Base-by-base conservation (phyloP, 495 filamentous ascomycete genomes). In the Schizothecium vesticola region DNA sequence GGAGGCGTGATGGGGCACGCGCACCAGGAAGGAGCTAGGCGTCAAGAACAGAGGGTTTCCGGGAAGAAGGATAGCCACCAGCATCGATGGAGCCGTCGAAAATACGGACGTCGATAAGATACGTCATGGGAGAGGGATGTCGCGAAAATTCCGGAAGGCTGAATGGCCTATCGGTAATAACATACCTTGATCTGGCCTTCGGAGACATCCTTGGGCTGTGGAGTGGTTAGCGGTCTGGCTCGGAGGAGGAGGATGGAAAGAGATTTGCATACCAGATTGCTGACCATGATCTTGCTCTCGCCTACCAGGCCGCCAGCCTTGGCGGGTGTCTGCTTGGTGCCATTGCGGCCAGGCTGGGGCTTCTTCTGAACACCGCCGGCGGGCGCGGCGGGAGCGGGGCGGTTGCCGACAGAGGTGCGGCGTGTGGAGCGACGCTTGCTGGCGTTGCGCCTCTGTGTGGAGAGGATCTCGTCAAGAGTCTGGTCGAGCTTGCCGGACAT, bases 161-260 rank as follows among this genome's bases (percentile, higher is more conserved):
- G 69, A 77, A 69, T 69, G 77, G 80, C 83, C 80, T 77, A 81
- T 76, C 81, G 84, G 90, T 89, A 91, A 97, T 88, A 92, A 98
- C 95, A 93, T 99, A 99, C 95, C 96, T 98, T 97, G 84, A 99
- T 93, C 88, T 92, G 91, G 80, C 77, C 82, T 84, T 97, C 95
- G 83, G 86, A 90, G 80, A 99, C 92, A 90, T 99, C 95, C 82
- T 86, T 85, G 77, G 95, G 95, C 93, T 98, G 71, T 19, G 61
- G 51, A 21, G 64, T 64, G 10, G 79, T 92, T 86, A 93, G 88
- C 67, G 63, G 57, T 43, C 13, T 33, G 25, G 10, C 22, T 7
- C 11, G 29, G 16, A 22, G 1, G 31, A 29, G 33, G 21, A 25
- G 64, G 36, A 22, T 10, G 70, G 22, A 67, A 79, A 12, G 24